A percentile compares a stretch with the other conserved stretches of the same genome.
These are phyloP conservation scores for Durusdinium trenchii DNA, from an alignment of 73 alveolate genomes.

Conservation along the genomic window DNA sequence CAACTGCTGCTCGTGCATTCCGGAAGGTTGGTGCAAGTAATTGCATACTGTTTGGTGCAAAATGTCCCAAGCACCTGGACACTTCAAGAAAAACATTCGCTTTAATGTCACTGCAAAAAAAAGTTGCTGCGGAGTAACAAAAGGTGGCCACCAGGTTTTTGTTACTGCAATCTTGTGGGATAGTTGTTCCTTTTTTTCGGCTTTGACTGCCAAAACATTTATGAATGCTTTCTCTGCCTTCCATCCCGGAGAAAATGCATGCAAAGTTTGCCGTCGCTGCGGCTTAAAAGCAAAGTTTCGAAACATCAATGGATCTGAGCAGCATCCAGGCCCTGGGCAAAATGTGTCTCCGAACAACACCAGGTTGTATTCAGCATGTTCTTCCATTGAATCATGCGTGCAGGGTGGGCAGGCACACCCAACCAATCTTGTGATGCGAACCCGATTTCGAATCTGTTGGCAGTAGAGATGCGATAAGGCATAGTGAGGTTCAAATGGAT, in stretches of 20 bases:
- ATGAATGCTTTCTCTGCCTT: conserved; percentile 1
- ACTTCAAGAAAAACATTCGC: neutral
- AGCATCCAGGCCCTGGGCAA: conserved; percentile 17
- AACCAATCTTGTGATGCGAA: conserved; percentile 6
- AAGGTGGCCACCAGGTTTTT: conserved; percentile 27
- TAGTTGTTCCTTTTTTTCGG: neutral
- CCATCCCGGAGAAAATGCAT: neutral
- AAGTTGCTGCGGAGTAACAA: neutral
- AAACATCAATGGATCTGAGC: conserved; percentile 43
- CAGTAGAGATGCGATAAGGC: conserved; percentile 11
- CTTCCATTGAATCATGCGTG: neutral
- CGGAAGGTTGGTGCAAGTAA: neutral
- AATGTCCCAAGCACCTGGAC: neutral
- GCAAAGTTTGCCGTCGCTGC: neutral
- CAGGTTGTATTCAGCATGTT: conserved; percentile 21
- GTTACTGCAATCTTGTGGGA: neutral
- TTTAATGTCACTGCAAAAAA: neutral
- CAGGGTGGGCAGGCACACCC: conserved; percentile 6
- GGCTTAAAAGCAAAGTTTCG: neutral
- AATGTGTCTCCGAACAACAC: neutral
- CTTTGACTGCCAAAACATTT: neutral
- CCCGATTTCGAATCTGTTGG: neutral
- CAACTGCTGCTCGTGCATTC: neutral
- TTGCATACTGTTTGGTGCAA: conserved; percentile 25
- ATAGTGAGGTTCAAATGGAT: conserved; percentile 22